Evolutionary conservation across 768 basidiomycete genomes (phyloP).

Genomic region (Kwoniella mangroviensis): DNA sequence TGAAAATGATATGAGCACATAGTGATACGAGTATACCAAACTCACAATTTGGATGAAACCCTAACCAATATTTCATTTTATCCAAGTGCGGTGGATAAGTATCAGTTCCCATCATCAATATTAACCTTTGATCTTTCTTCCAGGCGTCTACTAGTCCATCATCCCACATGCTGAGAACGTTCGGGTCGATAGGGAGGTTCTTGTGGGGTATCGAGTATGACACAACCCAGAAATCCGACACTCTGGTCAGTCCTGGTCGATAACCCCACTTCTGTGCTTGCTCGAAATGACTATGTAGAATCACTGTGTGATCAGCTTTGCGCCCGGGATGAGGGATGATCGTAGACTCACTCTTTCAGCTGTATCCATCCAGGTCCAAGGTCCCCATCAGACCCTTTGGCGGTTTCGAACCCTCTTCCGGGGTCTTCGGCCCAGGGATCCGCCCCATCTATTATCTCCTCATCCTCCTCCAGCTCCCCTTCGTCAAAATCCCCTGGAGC

Average conservation of each 20-base stretch:
- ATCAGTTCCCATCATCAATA: slow-evolving; percentile 30
- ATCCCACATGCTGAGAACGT: slow-evolving; percentile 45
- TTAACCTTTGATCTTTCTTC: slow-evolving; percentile 34
- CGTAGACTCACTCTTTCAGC: slow-evolving; percentile 33
- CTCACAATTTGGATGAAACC: slow-evolving; percentile 35
- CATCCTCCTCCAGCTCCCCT: slow-evolving; percentile 6
- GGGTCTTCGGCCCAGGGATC: slow-evolving; percentile 15
- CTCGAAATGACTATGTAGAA: slow-evolving; percentile 29
- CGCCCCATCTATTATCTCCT: slow-evolving; percentile 2
- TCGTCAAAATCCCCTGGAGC: slow-evolving; percentile 11
- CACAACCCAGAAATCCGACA: slow-evolving; percentile 45
- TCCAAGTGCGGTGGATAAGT: slow-evolving; percentile 30
- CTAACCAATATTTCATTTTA: slow-evolving; percentile 31
- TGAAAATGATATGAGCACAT: slow-evolving; percentile 13
- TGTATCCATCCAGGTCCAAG: slow-evolving; percentile 14
- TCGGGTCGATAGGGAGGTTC: slow-evolving; percentile 40
- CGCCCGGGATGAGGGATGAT: too few species aligned
- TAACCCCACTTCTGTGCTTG: slow-evolving; percentile 36
- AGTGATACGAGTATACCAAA: not conserved
- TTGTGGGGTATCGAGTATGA: slow-evolving; percentile 43
- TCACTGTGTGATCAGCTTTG: not conserved
- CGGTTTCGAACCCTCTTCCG: slow-evolving; percentile 29
- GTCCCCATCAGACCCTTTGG: slow-evolving; percentile 16
- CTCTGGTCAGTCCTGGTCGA: slow-evolving; percentile 38
- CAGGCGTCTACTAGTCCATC: slow-evolving; percentile 44